These are phyloP conservation scores for Iberis pinnata DNA, from an alignment of 345 rosid genomes.

Conservation along the genomic window DNA sequence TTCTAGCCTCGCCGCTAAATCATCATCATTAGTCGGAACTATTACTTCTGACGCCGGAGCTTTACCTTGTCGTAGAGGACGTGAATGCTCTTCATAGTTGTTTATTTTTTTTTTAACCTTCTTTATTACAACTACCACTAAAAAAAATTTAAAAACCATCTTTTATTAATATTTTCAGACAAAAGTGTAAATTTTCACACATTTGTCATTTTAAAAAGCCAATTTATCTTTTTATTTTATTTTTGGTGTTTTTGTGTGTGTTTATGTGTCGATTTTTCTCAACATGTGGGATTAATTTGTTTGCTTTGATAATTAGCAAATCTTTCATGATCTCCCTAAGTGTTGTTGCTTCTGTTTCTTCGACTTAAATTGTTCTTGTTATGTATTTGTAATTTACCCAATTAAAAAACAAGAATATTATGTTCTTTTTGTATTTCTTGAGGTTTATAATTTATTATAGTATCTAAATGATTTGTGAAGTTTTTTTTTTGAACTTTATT, in stretches of 20 bases:
- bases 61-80: conserved; percentile 55
- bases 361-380: too few species aligned
- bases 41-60: conserved; percentile 71
- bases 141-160: conserved; percentile 12
- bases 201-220: conserved; percentile 28
- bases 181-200: conserved; percentile 34
- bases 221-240: conserved; percentile 9
- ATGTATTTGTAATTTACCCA: conserved; percentile 6
- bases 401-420: conserved; percentile 14
- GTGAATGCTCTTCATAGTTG: conserved; percentile 40
- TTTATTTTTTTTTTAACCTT: not conserved
- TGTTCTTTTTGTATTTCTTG: conserved; percentile 9
- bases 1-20: conserved; percentile 83
- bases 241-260: conserved; percentile 22
- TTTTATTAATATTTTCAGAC: conserved; percentile 16
- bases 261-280: conserved; percentile 22
- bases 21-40: conserved; percentile 69
- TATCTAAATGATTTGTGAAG: conserved; percentile 24
- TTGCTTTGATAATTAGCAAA: too few species aligned
- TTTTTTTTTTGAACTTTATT: conserved; percentile 17
- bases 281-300: conserved; percentile 30
- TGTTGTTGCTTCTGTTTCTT: conserved; percentile 27
- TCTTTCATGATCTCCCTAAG: conserved; percentile 28
- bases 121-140: conserved; percentile 3
- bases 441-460: conserved; percentile 25